Percentiles rank a stretch among this genome's conserved stretches.
Evolutionary conservation across 768 basidiomycete genomes (phyloP).

Genomic region (Amanita brunnescens): DNA sequence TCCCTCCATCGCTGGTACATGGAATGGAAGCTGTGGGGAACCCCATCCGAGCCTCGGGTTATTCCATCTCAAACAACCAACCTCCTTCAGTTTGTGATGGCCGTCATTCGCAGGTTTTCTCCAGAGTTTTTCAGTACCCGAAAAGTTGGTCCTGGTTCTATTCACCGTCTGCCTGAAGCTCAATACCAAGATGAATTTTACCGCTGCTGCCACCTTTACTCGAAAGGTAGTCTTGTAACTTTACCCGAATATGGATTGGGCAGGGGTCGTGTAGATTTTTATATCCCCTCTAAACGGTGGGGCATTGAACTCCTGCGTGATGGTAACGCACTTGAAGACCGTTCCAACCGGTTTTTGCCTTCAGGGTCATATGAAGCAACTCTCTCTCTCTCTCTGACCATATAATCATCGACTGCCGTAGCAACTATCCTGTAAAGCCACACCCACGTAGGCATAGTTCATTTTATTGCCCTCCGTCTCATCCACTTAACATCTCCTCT

Average conservation of each 20-base stretch:
- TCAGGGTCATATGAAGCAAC: constrained; percentile 10
- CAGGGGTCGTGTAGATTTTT: no score
- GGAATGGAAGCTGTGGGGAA: no score
- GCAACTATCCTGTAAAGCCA: no score
- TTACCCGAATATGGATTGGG: constrained; percentile 8
- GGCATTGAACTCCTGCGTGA: no score
- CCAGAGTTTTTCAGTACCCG: neutral
- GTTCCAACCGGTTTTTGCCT: constrained; percentile 9
- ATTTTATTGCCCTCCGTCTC: neutral
- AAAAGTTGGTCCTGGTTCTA: constrained; percentile 2
- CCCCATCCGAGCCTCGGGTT: no score
- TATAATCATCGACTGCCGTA: constrained; percentile 14
- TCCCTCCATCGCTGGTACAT: no score
- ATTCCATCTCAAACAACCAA: no score
- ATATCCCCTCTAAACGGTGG: no score
- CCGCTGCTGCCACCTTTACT: constrained; percentile 4
- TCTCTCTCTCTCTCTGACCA: constrained; percentile 11
- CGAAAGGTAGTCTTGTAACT: constrained; percentile 1
- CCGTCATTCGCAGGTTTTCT: no score
- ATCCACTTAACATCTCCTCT: neutral
- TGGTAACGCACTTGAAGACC: no score
- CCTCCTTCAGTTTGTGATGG: no score
- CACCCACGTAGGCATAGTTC: constrained; percentile 4
- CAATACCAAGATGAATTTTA: no score
- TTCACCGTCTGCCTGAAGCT: constrained; percentile 8